Conservation (phyloP, 148 eudicot species). For the Agrostemma githago region DNA sequence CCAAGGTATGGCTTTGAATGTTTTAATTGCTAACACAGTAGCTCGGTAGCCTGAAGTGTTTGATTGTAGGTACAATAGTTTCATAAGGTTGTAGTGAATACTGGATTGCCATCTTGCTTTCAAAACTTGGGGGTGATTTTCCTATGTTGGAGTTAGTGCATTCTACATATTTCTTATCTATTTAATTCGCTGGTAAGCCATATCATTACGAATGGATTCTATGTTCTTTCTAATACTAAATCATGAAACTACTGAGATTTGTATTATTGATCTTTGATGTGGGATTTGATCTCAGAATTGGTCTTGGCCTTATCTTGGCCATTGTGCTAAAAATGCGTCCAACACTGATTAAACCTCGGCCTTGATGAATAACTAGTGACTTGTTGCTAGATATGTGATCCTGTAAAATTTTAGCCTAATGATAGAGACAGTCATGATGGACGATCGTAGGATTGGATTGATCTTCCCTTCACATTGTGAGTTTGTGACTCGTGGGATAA, state of each 20-base stretch:
- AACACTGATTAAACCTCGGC: not conserved
- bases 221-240: not conserved
- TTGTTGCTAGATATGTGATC: too few relatives aligned
- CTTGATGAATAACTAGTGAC: not conserved
- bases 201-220: not conserved
- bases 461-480: not conserved
- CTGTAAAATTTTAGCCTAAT: too few relatives aligned
- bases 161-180: not conserved
- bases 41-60: not conserved
- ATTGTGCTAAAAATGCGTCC: not conserved
- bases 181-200: not conserved
- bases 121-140: not conserved
- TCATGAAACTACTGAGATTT: not conserved
- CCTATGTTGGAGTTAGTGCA: not conserved
- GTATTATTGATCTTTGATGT: too few relatives aligned
- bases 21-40: not conserved
- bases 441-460: not conserved
- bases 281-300: not conserved
- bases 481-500: not conserved
- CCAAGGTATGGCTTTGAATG: constrained; percentile 42
- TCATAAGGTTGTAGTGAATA: not conserved
- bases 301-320: not conserved
- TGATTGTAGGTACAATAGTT: not conserved
- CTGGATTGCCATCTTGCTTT: not conserved
- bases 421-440: too few relatives aligned